Conservation (phyloP, 2,329 filamentous ascomycete species). For the Zopfia rhizophila region DNA sequence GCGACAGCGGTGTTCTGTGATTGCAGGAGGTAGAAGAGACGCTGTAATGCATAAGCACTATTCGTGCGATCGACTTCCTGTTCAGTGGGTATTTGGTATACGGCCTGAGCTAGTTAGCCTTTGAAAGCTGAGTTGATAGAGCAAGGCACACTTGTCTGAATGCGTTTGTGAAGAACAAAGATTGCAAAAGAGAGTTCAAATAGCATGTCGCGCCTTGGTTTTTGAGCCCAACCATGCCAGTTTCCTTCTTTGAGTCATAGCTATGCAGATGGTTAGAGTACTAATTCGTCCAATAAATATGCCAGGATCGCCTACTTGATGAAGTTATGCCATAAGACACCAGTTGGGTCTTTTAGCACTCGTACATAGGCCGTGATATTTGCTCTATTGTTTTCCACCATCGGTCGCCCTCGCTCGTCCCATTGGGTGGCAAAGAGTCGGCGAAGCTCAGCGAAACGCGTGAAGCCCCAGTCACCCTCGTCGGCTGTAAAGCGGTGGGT, state of each 20-base stretch:
- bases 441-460: conserved; percentile 89
- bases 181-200: conserved; percentile 61
- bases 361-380: conserved; percentile 87
- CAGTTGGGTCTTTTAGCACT: conserved; percentile 86
- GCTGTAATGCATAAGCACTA: conserved; percentile 92
- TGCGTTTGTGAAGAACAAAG: conserved; percentile 71
- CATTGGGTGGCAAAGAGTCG: conserved; percentile 83
- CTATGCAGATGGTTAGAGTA: conserved; percentile 20
- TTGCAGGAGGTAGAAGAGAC: conserved; percentile 94
- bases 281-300: not conserved
- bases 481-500: conserved; percentile 96
- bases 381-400: conserved; percentile 79
- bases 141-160: conserved; percentile 80
- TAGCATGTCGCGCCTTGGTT: conserved; percentile 86
- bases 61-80: conserved; percentile 82
- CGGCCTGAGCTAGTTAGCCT: conserved; percentile 68
- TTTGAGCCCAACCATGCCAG: conserved; percentile 93
- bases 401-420: conserved; percentile 74
- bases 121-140: not conserved
- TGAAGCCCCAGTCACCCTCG: conserved; percentile 98
- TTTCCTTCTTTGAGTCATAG: conserved; percentile 99
- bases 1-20: conserved; percentile 84
- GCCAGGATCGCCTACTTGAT: conserved; percentile 64
- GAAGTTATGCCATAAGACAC: conserved; percentile 91
- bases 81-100: conserved; percentile 96